Conservation (phyloP, 2,329 filamentous ascomycete genomes). For the Colletotrichum tabaci region DNA sequence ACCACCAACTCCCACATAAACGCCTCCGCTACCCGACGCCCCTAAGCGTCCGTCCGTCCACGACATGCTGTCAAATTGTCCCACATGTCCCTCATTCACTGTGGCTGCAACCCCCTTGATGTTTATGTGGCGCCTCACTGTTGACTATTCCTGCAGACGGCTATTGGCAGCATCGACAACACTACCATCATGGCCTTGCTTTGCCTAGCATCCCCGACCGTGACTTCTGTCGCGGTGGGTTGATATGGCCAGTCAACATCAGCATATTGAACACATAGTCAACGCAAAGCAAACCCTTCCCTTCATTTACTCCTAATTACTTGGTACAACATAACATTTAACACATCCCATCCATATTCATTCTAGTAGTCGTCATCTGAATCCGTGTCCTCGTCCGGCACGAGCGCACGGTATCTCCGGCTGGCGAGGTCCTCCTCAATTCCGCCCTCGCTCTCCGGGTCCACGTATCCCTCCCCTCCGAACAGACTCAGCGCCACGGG, state of each 20-base stretch:
- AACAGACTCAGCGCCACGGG: constrained; percentile 89
- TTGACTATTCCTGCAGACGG: constrained; percentile 5
- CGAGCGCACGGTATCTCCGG: constrained; percentile 81
- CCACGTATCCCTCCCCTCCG: constrained; percentile 89
- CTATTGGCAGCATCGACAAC: not conserved
- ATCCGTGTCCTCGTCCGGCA: constrained; percentile 83
- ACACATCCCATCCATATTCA: not conserved
- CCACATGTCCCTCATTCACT: constrained; percentile 12
- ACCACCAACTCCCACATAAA: constrained; percentile 24
- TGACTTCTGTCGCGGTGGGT: not conserved
- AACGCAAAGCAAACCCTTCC: constrained; percentile 6
- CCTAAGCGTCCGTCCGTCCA: constrained; percentile 20
- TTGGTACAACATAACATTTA: constrained; percentile 5
- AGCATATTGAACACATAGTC: too few relatives aligned
- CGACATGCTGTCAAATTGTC: constrained; percentile 21
- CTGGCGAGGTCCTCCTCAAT: constrained; percentile 90
- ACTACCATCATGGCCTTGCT: not conserved
- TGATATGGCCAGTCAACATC: not conserved
- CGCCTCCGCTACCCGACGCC: constrained; percentile 5
- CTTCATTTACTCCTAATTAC: constrained; percentile 24
- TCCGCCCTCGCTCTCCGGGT: constrained; percentile 89
- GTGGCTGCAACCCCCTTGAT: constrained; percentile 13
- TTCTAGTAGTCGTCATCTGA: constrained; percentile 76
- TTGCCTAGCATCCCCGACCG: constrained; percentile 9
- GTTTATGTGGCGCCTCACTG: constrained; percentile 34